These are phyloP conservation scores for Ceratocystis cacaofunesta DNA, from an alignment of 2,329 filamentous ascomycete species.

Conservation along the genomic window DNA sequence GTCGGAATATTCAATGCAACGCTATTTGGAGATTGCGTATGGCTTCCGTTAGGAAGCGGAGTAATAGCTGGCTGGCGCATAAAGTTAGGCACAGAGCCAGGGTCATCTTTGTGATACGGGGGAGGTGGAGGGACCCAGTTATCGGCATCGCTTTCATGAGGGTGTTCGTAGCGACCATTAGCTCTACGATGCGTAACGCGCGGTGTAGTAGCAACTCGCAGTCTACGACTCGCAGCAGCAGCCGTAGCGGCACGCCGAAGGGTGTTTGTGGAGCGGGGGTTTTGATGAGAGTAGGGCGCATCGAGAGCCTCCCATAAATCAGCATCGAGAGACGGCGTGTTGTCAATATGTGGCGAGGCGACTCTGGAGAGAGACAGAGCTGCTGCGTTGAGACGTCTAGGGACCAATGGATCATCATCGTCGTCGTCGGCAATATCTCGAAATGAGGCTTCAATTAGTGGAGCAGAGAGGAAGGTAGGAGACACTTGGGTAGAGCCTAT, in stretches of 20 bases:
- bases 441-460: background rate
- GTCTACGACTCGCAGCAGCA: constrained; percentile 56
- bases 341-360: background rate
- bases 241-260: constrained; percentile 60
- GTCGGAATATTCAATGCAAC: constrained; percentile 1
- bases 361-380: constrained; percentile 13
- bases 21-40: background rate
- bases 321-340: constrained; percentile 17
- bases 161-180: constrained; percentile 55
- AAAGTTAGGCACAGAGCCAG: constrained; percentile 41
- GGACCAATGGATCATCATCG: constrained; percentile 36
- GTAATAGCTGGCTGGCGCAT: constrained; percentile 35
- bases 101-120: constrained; percentile 56
- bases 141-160: constrained; percentile 75
- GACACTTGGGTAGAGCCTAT: background rate
- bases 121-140: constrained; percentile 80
- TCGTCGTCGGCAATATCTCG: constrained; percentile 19
- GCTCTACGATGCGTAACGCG: constrained; percentile 50
- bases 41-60: constrained; percentile 22
- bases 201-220: constrained; percentile 40
- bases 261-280: constrained; percentile 53
- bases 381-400: constrained; percentile 28
- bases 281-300: constrained; percentile 57
- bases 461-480: background rate
- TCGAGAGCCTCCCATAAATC: constrained; percentile 40